Conservation (phyloP, 805 yeast species). For the Cyberlindnera subsufficiens region DNA sequence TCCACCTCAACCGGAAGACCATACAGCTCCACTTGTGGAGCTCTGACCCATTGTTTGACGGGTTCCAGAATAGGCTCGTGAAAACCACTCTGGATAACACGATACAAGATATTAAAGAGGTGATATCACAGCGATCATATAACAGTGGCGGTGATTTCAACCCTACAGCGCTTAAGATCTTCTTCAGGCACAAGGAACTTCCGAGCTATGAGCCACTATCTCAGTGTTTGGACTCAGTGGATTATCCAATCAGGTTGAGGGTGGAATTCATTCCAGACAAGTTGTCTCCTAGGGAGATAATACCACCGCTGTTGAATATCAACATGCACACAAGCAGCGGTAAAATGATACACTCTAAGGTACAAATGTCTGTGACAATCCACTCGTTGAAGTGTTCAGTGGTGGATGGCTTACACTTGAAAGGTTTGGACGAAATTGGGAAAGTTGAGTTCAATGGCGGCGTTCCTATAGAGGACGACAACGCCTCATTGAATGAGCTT, state of each 20-base stretch:
- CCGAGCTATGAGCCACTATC: slow-evolving; percentile 12
- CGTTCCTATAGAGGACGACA: slow-evolving; percentile 9
- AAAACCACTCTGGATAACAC: slow-evolving; percentile 21
- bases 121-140: slow-evolving; percentile 15
- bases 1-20: slow-evolving; percentile 7
- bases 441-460: slow-evolving; percentile 18
- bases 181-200: slow-evolving; percentile 10
- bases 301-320: slow-evolving; percentile 14
- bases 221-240: slow-evolving; percentile 9
- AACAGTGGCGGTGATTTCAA: slow-evolving; percentile 12
- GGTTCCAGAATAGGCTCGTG: slow-evolving; percentile 14
- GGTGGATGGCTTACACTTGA: slow-evolving; percentile 12
- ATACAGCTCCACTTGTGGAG: slow-evolving; percentile 17
- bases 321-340: slow-evolving; percentile 18
- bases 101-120: slow-evolving; percentile 20
- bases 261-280: slow-evolving; percentile 17
- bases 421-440: slow-evolving; percentile 8
- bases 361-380: slow-evolving; percentile 9
- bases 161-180: slow-evolving; percentile 12
- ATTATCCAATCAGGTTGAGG: slow-evolving; percentile 11
- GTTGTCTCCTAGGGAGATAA: slow-evolving; percentile 2
- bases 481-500: slow-evolving; percentile 21
- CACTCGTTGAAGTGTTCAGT: slow-evolving; percentile 11
- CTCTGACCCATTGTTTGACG: slow-evolving; percentile 12
- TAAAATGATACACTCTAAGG: slow-evolving; percentile 9